phyloP scores from a whole-genome alignment of 106 monocot species.

The Vanilla planifolia region DNA sequence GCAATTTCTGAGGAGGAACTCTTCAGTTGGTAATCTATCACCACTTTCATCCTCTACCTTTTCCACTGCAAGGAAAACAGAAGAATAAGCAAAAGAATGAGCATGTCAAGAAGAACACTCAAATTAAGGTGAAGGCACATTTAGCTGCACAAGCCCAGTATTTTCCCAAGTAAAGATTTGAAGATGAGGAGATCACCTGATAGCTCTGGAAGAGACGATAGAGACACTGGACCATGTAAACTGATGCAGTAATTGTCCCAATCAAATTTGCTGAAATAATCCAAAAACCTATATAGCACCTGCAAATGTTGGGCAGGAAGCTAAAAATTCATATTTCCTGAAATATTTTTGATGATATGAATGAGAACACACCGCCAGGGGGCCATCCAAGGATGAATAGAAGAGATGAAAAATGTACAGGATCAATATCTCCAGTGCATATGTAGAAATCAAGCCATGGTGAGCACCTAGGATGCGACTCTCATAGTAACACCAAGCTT shows the following conservation, averaged over 20 bases:
- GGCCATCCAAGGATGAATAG: slow-evolving; percentile 68
- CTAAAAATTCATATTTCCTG: slow-evolving; percentile 8
- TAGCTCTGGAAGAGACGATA: slow-evolving; percentile 60
- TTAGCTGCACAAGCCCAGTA: no score
- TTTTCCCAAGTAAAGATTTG: no score
- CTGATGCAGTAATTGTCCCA: slow-evolving; percentile 79
- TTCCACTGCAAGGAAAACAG: slow-evolving; percentile 27
- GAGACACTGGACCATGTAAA: slow-evolving; percentile 56
- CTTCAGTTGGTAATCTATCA: slow-evolving; percentile 36
- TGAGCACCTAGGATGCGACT: slow-evolving; percentile 96
- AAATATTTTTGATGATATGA: background rate
- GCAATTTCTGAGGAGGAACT: slow-evolving; percentile 42
- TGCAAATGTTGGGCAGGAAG: slow-evolving; percentile 9
- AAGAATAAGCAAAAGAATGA: background rate
- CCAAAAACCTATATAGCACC: slow-evolving; percentile 89
- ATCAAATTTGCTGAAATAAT: slow-evolving; percentile 80
- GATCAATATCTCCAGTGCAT: slow-evolving; percentile 88
- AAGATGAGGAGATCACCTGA: slow-evolving; percentile 27
- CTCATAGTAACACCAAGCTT: slow-evolving; percentile 99
- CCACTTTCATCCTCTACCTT: slow-evolving; percentile 43
- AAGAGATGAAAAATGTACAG: slow-evolving; percentile 85
- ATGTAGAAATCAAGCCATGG: slow-evolving; percentile 89
- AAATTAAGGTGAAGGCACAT: slow-evolving; percentile 3
- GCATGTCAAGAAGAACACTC: background rate
- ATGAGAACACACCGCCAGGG: slow-evolving; percentile 38